Evolutionary conservation across 306 rosid genomes (phyloP), one percentile per base, ranked within the genome.

Genomic region (Vigna hirtella): DNA sequence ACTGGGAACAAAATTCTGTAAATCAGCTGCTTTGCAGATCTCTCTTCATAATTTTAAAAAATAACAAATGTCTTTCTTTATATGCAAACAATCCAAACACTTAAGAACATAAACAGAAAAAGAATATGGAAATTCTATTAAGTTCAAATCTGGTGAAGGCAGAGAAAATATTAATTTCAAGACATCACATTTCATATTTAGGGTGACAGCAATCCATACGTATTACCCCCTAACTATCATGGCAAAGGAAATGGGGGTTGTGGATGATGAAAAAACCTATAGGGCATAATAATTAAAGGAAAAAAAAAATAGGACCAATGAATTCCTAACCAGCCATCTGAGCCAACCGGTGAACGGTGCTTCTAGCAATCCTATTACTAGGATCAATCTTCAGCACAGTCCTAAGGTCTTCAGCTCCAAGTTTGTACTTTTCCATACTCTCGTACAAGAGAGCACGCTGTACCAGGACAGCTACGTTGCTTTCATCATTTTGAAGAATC

Each of bases 351-450:
- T 93, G 97, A 87, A 95, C 42, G 42, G 99, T 95, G 89, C 98
- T 89, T 91, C 93, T 90, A 66, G 99, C 99, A 83, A 95, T 66
- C 84, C 94, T 87, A 86, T 95, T 95, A 49, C 88, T 72, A 16
- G 99, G 94, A 84, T 95, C 99, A 76, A 93, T 71, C 96, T 86
- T 95, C 86, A 95, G 82, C 85, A 91, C 99, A 61, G 83, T 83
- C 84, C 96, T 91, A 76, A 95, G 87, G 57, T 95, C 99, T 85
- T 95, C 97, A 11, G 99, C 93, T 64, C 99, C 99, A 57, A 93
- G 97, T 86, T 32, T 96, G 90, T 96, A 96, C 86, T 93, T 96
- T 80, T 96, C 99, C 97, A 96, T 96, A 81, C 99, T 93, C 80
- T 96, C 99, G 20, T 93, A 96, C 65, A 96, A 82, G 66, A 93